Conservation (phyloP, 352 stramenopile genomes). For the Globisporangium paroecandrum region DNA sequence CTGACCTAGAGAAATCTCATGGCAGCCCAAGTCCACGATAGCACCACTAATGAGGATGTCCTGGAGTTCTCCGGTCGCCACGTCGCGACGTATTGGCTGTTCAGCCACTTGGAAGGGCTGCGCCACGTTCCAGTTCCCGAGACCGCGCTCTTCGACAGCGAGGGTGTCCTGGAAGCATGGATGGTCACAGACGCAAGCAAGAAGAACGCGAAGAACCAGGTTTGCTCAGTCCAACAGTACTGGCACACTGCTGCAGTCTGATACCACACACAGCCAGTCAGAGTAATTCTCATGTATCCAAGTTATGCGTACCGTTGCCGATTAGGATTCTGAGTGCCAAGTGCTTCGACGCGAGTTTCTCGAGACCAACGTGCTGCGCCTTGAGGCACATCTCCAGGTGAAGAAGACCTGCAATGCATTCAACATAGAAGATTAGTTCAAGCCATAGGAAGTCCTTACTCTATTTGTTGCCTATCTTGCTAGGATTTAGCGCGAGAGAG, state of each 20-base stretch:
- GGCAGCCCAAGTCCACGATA: not conserved
- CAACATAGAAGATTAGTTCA: no score
- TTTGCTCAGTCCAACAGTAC: not conserved
- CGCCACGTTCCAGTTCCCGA: constrained; percentile 28
- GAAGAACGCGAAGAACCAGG: constrained; percentile 6
- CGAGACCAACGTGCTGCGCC: constrained; percentile 33
- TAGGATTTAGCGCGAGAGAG: constrained; percentile 19
- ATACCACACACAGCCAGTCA: not conserved
- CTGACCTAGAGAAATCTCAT: not conserved
- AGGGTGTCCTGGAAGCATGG: constrained; percentile 41
- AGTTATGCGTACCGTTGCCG: not conserved
- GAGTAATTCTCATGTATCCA: not conserved
- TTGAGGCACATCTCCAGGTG: constrained; percentile 39
- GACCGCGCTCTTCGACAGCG: constrained; percentile 36
- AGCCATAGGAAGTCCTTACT: no score
- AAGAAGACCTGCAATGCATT: not conserved
- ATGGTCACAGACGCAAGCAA: constrained; percentile 14
- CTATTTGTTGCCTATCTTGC: not conserved
- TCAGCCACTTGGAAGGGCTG: constrained; percentile 24
- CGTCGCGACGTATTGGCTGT: constrained; percentile 32
- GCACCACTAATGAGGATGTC: not conserved
- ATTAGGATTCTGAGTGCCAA: not conserved
- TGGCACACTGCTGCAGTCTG: not conserved
- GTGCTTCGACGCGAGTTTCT: constrained; percentile 19
- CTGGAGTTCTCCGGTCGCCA: constrained; percentile 13